Evolutionary conservation across 164 flowering plant genomes (phyloP), one percentile per base, ranked within the genome.

Genomic region (Nymphaea thermarum): DNA sequence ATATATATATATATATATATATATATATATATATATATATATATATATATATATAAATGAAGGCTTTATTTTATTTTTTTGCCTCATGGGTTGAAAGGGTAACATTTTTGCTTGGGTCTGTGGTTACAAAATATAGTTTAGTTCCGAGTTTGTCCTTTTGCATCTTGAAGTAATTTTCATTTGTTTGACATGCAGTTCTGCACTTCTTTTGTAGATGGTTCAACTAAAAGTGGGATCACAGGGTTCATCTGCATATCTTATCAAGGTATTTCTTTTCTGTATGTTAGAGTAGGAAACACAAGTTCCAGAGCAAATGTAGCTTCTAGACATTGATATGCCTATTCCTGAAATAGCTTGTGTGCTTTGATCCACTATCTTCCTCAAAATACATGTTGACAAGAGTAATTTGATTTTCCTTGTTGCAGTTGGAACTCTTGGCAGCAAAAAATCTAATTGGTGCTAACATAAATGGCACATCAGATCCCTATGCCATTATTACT

Each of bases 361-460:
- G 67, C 14, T 44, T 4, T 16, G 63, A 7, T 5, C 36, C 5
- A 16, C 15, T 60, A 16, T 18, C 15, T 60, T 60, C 15, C 10
- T 5, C 53, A 15, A 60, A 60, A 16, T 60, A 5, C 6, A 7
- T 68, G 2, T 64, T 12, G 53, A 43, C 44, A n/a, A n/a, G n/a
- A 36, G 51, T 15, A n/a, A 53, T 10, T 67, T 11, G 12, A 65
- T 3, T 70, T 59, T 61, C 51, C 55, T 7, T 64, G 5, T 65
- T 77, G 69, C 78, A 95, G 99, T 67, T 90, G 74, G 98, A 89
- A 77, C 77, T 95, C 57, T 80, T 95, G 81, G 99, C 99, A 62
- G 99, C 98, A 42, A 95, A 92, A 82, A 95, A 95, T 80, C 90
- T 95, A 18, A 81, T 92, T 67, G 97, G 86, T 73, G 99, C 99